phyloP scores from a whole-genome alignment of 2,329 filamentous ascomycete genomes.

The Neofusicoccum umdonicola region DNA sequence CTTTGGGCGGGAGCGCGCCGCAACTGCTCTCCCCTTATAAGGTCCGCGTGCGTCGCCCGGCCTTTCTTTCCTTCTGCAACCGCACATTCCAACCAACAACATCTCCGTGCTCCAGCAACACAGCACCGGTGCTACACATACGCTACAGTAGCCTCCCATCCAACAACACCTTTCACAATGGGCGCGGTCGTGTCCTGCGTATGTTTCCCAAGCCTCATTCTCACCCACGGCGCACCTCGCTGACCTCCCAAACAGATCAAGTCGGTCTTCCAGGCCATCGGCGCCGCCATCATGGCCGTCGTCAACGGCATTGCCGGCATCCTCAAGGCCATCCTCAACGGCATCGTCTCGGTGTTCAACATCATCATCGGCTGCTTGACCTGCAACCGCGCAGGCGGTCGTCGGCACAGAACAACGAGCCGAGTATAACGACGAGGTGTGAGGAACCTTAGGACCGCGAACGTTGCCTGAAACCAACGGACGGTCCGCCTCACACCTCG shows the following conservation, averaged over 20 bases:
- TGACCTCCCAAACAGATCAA: slow-evolving; percentile 36
- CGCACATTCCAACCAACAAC: background rate
- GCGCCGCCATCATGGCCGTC: slow-evolving; percentile 47
- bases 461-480: background rate
- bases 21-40: background rate
- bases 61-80: background rate
- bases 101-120: slow-evolving; percentile 7
- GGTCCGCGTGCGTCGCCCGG: background rate
- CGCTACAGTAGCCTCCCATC: background rate
- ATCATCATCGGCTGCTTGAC: slow-evolving; percentile 51
- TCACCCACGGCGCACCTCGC: slow-evolving; percentile 4
- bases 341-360: slow-evolving; percentile 49
- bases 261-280: slow-evolving; percentile 47
- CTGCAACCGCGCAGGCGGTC: slow-evolving; percentile 44
- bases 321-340: slow-evolving; percentile 48
- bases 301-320: slow-evolving; percentile 47
- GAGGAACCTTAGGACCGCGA: background rate
- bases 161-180: slow-evolving; percentile 55
- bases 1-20: background rate
- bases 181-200: slow-evolving; percentile 82
- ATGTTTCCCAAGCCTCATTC: slow-evolving; percentile 44
- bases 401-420: slow-evolving; percentile 35
- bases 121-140: background rate
- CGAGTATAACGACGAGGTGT: slow-evolving; percentile 20
- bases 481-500: slow-evolving; percentile 9